Base-by-base conservation (phyloP, 306 rosid species). In the Quercus robur region DNA sequence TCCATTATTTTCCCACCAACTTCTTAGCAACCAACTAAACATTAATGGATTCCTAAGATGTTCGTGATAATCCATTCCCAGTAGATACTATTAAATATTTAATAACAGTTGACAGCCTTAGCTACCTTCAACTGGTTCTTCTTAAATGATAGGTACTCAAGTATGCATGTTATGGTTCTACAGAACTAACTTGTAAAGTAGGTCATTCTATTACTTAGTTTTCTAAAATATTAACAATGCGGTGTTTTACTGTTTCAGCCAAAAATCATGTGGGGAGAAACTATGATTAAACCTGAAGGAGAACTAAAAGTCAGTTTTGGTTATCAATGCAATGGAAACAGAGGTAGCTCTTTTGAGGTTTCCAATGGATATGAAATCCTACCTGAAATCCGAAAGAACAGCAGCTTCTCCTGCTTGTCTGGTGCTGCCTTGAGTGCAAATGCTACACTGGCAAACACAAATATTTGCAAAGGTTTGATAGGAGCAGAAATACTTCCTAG, bases 391-490 rank as follows among this genome's bases (percentile, higher is more conserved):
- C 93, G 73, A 71, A 89, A 90, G 87, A 83, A 91, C 66, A 90
- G 98, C 81, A 93, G 99, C 78, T 96, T 96, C 86, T 90, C 97
- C 81, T 96, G 99, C 89, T 90, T 96, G 81, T 96, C 97, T 46
- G 99, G 99, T 44, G 99, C 98, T 56, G 99, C 98, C 62, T 85
- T 96, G 83, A 92, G 99, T 74, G 99, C 98, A 11, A 96, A 93
- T 85, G 97, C 97, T 26, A 93, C 99, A 72, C 81, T 96, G 31
- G 99, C 98, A 41, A 96, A 96, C 85, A 96, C 99, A 80, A 93
- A 88, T 85, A 89, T 96, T 51, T 95, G 99, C 87, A 93, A 95
- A 79, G 99, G 99, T 81, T 77, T 90, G 80, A 87, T 93, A 77
- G 97, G 98, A 62, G 94, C 56, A 74, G 99, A 91, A 83, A 93